Conservation (phyloP, 306 rosid genomes). For the Cicer pinnatifidum region DNA sequence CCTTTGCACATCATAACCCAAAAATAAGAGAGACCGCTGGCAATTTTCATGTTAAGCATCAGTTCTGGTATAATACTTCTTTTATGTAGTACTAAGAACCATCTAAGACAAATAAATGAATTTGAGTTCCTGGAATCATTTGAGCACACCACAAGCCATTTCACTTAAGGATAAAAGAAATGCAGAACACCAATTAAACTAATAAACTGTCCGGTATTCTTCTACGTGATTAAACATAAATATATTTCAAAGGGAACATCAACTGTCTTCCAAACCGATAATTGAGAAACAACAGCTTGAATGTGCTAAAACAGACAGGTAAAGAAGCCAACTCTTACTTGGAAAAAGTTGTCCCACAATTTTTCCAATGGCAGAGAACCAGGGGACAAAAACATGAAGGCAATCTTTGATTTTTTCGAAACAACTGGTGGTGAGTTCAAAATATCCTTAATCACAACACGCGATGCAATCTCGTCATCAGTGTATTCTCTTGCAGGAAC, state of each 20-base stretch:
- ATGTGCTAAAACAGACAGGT: constrained; percentile 14
- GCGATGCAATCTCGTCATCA: constrained; percentile 86
- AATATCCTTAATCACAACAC: constrained; percentile 74
- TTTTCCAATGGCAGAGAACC: constrained; percentile 87
- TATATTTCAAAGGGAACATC: constrained; percentile 21
- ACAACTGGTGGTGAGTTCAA: constrained; percentile 57
- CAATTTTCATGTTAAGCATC: constrained; percentile 24
- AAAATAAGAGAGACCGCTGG: constrained; percentile 4
- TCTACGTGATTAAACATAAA: constrained; percentile 29
- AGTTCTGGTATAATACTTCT: constrained; percentile 4
- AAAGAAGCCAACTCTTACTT: constrained; percentile 62
- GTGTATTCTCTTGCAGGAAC: constrained; percentile 73
- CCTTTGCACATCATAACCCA: constrained; percentile 6
- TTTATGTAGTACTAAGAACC: constrained; percentile 19
- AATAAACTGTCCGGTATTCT: constrained; percentile 9
- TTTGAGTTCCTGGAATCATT: constrained; percentile 11
- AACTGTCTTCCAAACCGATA: background rate
- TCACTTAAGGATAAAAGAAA: background rate
- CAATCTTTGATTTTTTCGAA: constrained; percentile 71
- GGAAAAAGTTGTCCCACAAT: constrained; percentile 93
- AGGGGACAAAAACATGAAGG: constrained; percentile 92
- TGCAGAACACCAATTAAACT: constrained; percentile 30
- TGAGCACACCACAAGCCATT: constrained; percentile 8
- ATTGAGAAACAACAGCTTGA: constrained; percentile 16
- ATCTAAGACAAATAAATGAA: constrained; percentile 8